Conservation (phyloP, 2,329 filamentous ascomycete genomes). For the Colletotrichum plurivorum region DNA sequence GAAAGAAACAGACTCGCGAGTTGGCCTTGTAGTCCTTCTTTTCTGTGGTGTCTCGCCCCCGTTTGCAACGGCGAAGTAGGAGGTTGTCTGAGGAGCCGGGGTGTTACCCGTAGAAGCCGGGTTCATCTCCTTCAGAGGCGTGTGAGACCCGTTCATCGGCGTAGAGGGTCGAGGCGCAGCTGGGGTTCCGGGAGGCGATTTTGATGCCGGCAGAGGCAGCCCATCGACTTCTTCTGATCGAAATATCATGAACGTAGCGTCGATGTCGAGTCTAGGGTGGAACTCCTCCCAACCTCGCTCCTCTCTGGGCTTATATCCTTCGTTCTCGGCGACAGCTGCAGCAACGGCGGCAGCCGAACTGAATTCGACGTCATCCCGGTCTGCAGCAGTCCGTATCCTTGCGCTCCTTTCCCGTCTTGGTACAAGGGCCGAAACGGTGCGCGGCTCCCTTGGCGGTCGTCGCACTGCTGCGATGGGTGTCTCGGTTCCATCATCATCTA, state of each 20-base stretch:
- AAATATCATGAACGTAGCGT: constrained; percentile 83
- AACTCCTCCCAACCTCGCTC: constrained; percentile 99
- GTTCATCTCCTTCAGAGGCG: constrained; percentile 62
- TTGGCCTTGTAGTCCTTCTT: constrained; percentile 61
- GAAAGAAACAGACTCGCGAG: constrained; percentile 66
- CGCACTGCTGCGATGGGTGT: constrained; percentile 53
- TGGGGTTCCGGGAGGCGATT: constrained; percentile 53
- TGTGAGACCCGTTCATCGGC: constrained; percentile 60
- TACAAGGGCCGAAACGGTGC: constrained; percentile 59
- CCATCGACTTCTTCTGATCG: constrained; percentile 90
- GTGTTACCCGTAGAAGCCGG: constrained; percentile 59
- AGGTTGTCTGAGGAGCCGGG: constrained; percentile 56
- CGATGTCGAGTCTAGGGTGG: constrained; percentile 94
- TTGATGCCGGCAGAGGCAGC: constrained; percentile 59
- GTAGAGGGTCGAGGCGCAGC: constrained; percentile 50
- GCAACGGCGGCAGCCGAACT: constrained; percentile 91
- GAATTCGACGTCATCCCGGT: constrained; percentile 77
- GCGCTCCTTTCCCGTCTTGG: constrained; percentile 71
- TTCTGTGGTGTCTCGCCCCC: constrained; percentile 57
- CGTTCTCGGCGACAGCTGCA: constrained; percentile 88
- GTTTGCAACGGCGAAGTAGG: constrained; percentile 47
- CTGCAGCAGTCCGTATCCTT: constrained; percentile 68
- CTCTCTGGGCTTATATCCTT: constrained; percentile 97
- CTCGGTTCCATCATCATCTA: constrained; percentile 79
- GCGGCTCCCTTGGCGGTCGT: constrained; percentile 52